Evolutionary conservation across 208 protist genomes (phyloP).

Genomic region (Leishmania arabica): DNA sequence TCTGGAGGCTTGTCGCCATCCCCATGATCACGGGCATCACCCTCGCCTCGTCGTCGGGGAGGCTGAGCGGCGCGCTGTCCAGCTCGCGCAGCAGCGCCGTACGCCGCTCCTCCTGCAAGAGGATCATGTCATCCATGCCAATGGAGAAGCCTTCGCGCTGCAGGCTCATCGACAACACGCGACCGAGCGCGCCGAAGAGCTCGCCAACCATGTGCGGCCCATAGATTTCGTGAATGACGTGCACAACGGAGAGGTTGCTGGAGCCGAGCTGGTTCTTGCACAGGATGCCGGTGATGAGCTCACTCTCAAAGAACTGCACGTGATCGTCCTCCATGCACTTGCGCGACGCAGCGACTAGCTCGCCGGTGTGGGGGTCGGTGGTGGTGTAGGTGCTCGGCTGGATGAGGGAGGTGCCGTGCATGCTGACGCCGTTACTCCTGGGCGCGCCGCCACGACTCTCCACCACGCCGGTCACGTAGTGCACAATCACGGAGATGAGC

Average conservation of each 20-base stretch:
- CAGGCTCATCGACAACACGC: constrained; percentile 96
- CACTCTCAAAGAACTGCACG: constrained; percentile 92
- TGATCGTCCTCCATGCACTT: constrained; percentile 69
- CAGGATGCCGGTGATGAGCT: constrained; percentile 97
- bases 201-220: constrained; percentile 93
- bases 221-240: constrained; percentile 98
- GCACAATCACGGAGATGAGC: constrained; percentile 91
- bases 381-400: constrained; percentile 76
- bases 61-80: constrained; percentile 72
- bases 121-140: constrained; percentile 98
- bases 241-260: constrained; percentile 87
- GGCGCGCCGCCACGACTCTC: constrained; percentile 17
- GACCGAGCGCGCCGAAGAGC: constrained; percentile 95
- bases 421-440: constrained; percentile 67
- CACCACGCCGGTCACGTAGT: constrained; percentile 72
- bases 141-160: constrained; percentile 98
- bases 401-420: constrained; percentile 87
- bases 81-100: constrained; percentile 74
- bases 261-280: constrained; percentile 97
- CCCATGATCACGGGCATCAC: constrained; percentile 82
- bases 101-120: constrained; percentile 80
- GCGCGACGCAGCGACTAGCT: constrained; percentile 35
- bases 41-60: constrained; percentile 78
- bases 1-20: constrained; percentile 81
- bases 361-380: constrained; percentile 52